Percentiles rank a stretch among this genome's conserved stretches.
phyloP scores from a whole-genome alignment of 169 alveolate genomes.

The Pseudocohnilembus persalinus region DNA sequence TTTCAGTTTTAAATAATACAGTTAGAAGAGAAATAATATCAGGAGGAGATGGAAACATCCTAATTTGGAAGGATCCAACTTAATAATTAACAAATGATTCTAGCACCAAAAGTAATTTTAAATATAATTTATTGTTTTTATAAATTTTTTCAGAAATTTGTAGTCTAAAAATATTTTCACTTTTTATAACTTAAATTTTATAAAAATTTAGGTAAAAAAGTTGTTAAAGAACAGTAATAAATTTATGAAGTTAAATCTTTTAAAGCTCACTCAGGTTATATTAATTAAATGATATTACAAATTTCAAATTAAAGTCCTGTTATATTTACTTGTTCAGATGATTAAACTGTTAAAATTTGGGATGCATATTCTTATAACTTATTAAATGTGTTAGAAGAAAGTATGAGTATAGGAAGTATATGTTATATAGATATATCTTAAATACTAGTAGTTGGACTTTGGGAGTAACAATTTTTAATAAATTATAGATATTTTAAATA shows the following conservation, averaged over 20 bases:
- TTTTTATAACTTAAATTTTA: too few species aligned
- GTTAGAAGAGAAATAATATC: neutral
- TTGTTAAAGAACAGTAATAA: neutral
- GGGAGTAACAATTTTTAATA: neutral
- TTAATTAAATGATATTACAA: neutral
- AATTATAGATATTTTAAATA: too few species aligned
- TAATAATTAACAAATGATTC: neutral
- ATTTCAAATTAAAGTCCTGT: neutral
- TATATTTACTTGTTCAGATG: neutral
- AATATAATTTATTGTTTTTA: too few species aligned
- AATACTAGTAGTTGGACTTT: neutral
- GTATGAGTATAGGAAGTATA: neutral
- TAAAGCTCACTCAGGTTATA: neutral
- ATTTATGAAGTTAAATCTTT: neutral
- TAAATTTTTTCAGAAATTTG: too few species aligned
- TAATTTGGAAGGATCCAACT: neutral
- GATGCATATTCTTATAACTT: neutral
- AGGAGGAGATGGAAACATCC: neutral
- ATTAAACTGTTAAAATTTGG: neutral
- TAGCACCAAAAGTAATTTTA: too few species aligned
- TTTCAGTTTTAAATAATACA: neutral
- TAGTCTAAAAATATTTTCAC: too few species aligned
- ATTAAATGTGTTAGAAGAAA: neutral
- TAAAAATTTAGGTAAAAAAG: too few species aligned
- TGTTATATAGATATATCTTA: neutral